Percentiles rank a stretch among this genome's conserved stretches.
Evolutionary conservation across 2,329 filamentous ascomycete species (phyloP).

Genomic region (Tolypocladium sp.): DNA sequence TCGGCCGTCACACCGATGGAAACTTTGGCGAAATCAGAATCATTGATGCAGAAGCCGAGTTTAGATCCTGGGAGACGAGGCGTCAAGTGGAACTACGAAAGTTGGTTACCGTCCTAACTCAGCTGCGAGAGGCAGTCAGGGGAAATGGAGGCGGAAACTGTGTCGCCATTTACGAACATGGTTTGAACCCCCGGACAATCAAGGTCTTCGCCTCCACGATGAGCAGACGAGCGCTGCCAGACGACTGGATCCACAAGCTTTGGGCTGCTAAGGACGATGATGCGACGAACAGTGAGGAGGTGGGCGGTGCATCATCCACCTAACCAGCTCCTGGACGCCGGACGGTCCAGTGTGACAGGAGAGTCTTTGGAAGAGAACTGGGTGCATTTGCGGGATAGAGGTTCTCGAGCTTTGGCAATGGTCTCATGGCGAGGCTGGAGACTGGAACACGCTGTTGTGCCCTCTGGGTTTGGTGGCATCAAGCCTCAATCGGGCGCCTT

Average conservation of each 20-base stretch:
- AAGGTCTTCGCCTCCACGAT: neutral
- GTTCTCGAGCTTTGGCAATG: too few relatives aligned
- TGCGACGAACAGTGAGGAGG: neutral
- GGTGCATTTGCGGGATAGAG: too few relatives aligned
- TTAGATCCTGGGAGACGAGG: neutral
- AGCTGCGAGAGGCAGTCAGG: neutral
- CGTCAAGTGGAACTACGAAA: neutral
- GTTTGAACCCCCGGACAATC: neutral
- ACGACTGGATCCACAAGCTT: neutral
- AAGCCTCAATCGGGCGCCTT: too few relatives aligned
- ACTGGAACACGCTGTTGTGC: too few relatives aligned
- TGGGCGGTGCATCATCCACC: neutral
- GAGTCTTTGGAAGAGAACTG: too few relatives aligned
- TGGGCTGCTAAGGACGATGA: neutral
- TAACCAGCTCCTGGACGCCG: neutral
- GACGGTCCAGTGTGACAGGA: too few relatives aligned
- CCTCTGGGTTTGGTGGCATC: too few relatives aligned
- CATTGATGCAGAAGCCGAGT: neutral
- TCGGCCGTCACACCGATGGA: conserved; percentile 9
- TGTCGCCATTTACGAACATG: neutral
- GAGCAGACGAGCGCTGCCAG: neutral
- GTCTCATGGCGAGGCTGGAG: too few relatives aligned
- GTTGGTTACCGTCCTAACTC: neutral
- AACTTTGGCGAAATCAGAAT: neutral
- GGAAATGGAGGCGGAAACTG: neutral